These are phyloP conservation scores for Hemisphaericaspora xylanilytica DNA, from an alignment of 1,139 yeast species.

Conservation along the genomic window DNA sequence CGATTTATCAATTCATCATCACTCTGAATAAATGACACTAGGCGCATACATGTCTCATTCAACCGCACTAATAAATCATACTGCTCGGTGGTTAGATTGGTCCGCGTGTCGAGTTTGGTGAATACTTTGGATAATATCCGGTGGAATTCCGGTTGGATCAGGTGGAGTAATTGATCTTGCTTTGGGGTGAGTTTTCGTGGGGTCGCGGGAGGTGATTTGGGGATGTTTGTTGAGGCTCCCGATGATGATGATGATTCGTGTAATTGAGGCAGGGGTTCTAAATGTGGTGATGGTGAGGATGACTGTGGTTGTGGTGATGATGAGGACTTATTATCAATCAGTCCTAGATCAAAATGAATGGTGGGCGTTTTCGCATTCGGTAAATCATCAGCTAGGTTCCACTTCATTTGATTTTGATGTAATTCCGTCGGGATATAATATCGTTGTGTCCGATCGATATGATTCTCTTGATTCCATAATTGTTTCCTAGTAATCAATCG, in stretches of 20 bases:
- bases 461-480: conserved; percentile 44
- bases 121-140: conserved; percentile 36
- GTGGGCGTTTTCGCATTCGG: conserved; percentile 13
- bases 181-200: conserved; percentile 13
- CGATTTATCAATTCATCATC: conserved; percentile 18
- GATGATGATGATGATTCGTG: conserved; percentile 22
- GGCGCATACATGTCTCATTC: conserved; percentile 28
- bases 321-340: no score
- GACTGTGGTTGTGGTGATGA: conserved; percentile 14
- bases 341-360: conserved; percentile 39
- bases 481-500: conserved; percentile 37
- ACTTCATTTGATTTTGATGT: conserved; percentile 33
- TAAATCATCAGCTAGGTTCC: conserved; percentile 23
- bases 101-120: conserved; percentile 33
- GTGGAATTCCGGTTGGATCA: conserved; percentile 24
- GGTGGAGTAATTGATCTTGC: conserved; percentile 26
- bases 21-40: conserved; percentile 25
- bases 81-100: conserved; percentile 34
- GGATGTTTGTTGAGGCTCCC: conserved; percentile 3
- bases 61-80: conserved; percentile 34
- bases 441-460: conserved; percentile 29
- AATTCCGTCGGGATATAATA: conserved; percentile 43
- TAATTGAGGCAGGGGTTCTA: conserved; percentile 17
- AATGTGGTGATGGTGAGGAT: no score
- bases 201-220: not conserved